These are phyloP conservation scores for Melampsora larici-populina DNA, from an alignment of 1,284 basidiomycete species.

Conservation along the genomic window DNA sequence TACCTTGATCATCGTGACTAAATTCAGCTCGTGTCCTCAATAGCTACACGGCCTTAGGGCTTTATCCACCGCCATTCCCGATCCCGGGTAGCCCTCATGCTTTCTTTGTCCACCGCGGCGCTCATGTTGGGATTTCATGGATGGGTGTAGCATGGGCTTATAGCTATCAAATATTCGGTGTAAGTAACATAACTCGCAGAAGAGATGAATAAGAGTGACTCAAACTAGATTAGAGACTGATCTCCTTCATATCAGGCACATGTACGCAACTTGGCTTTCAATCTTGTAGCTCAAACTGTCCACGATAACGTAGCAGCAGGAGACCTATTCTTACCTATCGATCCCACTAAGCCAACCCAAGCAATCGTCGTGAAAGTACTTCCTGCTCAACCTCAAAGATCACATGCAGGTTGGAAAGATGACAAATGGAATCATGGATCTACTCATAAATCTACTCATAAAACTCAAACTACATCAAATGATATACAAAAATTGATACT, in stretches of 20 bases:
- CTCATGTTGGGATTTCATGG: conserved; percentile 28
- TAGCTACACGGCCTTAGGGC: conserved; percentile 13
- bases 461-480: neutral
- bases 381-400: conserved; percentile 6
- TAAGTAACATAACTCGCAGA: neutral
- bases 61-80: conserved; percentile 29
- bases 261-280: neutral
- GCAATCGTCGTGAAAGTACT: neutral
- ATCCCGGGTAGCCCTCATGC: conserved; percentile 21
- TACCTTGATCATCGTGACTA: neutral
- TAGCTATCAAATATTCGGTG: conserved; percentile 27
- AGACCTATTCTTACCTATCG: conserved; percentile 24
- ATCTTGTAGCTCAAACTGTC: conserved; percentile 14
- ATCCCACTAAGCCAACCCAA: conserved; percentile 25
- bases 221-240: neutral
- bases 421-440: conserved; percentile 18
- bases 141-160: conserved; percentile 40
- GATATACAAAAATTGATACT: neutral
- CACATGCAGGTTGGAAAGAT: conserved; percentile 26
- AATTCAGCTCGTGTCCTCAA: too few species aligned
- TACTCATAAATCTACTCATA: neutral
- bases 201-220: neutral
- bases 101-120: conserved; percentile 31
- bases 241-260: conserved; percentile 7
- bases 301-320: conserved; percentile 33